Evolutionary conservation across 352 stramenopile species (phyloP).

Genomic region (Pythium folliculosum): DNA sequence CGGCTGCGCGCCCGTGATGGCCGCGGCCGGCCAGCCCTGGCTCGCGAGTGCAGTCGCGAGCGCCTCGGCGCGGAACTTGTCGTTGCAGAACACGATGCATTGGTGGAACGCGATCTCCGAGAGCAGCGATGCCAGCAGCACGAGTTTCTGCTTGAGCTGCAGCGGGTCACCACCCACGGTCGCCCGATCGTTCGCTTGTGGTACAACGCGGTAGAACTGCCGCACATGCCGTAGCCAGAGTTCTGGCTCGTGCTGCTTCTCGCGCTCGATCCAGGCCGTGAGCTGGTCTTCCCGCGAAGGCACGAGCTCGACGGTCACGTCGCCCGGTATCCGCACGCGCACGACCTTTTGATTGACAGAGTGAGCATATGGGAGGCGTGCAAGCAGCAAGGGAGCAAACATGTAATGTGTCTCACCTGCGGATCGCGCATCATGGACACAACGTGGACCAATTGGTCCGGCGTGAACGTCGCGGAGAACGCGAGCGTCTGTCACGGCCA

Average conservation of each 20-base stretch:
- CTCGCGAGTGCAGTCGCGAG: constrained; percentile 49
- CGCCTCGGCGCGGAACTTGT: constrained; percentile 76
- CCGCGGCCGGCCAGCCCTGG: constrained; percentile 59
- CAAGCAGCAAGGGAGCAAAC: neutral
- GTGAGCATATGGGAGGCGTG: neutral
- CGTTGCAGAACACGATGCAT: constrained; percentile 87
- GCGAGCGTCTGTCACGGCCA: constrained; percentile 48
- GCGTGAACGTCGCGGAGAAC: constrained; percentile 80
- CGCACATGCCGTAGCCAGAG: constrained; percentile 72
- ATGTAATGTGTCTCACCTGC: constrained; percentile 33
- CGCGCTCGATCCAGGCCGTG: constrained; percentile 47
- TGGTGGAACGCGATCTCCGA: constrained; percentile 72
- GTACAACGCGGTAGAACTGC: constrained; percentile 70
- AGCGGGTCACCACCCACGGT: constrained; percentile 26
- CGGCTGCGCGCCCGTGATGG: constrained; percentile 68
- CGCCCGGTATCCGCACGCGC: constrained; percentile 50
- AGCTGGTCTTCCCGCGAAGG: constrained; percentile 41
- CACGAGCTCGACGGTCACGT: constrained; percentile 73
- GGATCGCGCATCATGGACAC: constrained; percentile 60
- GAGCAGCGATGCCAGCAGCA: constrained; percentile 52
- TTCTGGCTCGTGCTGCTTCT: constrained; percentile 49
- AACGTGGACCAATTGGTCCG: constrained; percentile 56
- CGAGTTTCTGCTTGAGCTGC: constrained; percentile 59
- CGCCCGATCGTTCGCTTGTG: neutral
- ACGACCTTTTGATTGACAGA: constrained; percentile 46